These are phyloP conservation scores for Tulasnella sp. DNA, from an alignment of 768 basidiomycete species.

Conservation along the genomic window DNA sequence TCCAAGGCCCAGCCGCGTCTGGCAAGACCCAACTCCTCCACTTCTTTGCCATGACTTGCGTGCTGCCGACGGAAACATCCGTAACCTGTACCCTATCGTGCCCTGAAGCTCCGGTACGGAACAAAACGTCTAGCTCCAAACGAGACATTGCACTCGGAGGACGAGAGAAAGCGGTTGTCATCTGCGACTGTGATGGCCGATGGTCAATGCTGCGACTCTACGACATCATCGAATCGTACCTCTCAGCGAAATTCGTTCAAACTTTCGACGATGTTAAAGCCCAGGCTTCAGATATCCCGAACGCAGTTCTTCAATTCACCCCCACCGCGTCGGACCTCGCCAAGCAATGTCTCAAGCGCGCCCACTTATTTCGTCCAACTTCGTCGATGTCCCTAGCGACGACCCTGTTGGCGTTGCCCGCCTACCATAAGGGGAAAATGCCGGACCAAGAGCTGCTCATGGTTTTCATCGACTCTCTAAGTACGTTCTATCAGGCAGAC, in stretches of 20 bases:
- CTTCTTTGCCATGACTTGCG: conserved; percentile 50
- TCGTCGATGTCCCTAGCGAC: conserved; percentile 63
- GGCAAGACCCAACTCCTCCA: conserved; percentile 78
- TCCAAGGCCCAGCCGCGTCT: conserved; percentile 65
- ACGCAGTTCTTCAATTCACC: background rate
- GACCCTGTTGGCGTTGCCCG: conserved; percentile 51
- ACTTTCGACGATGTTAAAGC: background rate
- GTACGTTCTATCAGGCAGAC: conserved; percentile 72
- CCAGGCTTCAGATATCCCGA: background rate
- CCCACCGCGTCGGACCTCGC: conserved; percentile 27
- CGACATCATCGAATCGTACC: conserved; percentile 43
- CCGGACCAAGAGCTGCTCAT: conserved; percentile 52
- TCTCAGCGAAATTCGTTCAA: conserved; percentile 28
- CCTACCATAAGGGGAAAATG: conserved; percentile 44
- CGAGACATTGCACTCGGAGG: conserved; percentile 39
- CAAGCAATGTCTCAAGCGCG: conserved; percentile 39
- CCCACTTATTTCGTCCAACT: conserved; percentile 63
- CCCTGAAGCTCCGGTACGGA: background rate
- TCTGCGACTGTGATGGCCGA: conserved; percentile 62
- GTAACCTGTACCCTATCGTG: conserved; percentile 2
- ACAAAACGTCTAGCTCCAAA: conserved; percentile 25
- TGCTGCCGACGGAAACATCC: conserved; percentile 39
- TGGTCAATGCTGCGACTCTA: conserved; percentile 54
- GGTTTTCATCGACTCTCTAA: conserved; percentile 67
- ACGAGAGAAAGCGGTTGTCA: conserved; percentile 55